Percentiles rank a stretch among this genome's conserved stretches.
These are phyloP conservation scores for Cladophialophora yegresii DNA, from an alignment of 2,329 filamentous ascomycete genomes.

Conservation along the genomic window DNA sequence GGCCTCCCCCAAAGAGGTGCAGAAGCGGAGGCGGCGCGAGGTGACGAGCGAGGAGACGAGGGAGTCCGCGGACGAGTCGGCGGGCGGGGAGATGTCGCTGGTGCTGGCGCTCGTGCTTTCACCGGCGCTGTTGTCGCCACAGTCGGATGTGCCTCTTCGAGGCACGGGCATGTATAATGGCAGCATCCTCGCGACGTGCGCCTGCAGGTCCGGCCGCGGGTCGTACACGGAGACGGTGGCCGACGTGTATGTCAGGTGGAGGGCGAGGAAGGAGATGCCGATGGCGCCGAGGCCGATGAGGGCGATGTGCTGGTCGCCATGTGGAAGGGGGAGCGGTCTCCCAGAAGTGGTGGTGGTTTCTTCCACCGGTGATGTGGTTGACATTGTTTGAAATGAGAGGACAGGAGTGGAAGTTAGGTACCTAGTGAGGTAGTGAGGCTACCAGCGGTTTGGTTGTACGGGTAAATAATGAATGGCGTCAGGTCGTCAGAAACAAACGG, in stretches of 20 bases:
- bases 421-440: too few relatives aligned
- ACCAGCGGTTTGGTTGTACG: too few relatives aligned
- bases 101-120: too few relatives aligned
- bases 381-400: too few relatives aligned
- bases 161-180: slow-evolving; percentile 49
- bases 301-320: slow-evolving; percentile 37
- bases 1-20: slow-evolving; percentile 44
- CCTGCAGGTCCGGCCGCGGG: slow-evolving; percentile 50
- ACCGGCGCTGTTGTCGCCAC: neutral
- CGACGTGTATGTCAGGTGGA: slow-evolving; percentile 52
- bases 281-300: slow-evolving; percentile 50
- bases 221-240: slow-evolving; percentile 54
- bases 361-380: too few relatives aligned
- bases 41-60: neutral
- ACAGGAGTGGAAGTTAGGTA: too few relatives aligned
- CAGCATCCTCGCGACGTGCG: slow-evolving; percentile 49
- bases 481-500: too few relatives aligned
- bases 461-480: too few relatives aligned
- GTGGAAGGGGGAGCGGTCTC: slow-evolving; percentile 9
- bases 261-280: slow-evolving; percentile 58
- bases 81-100: too few relatives aligned
- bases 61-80: too few relatives aligned
- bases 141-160: neutral
- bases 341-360: too few relatives aligned
- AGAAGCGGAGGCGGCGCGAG: slow-evolving; percentile 42